These are phyloP conservation scores for Termitomyces titanicus DNA, from an alignment of 768 basidiomycete genomes.

Conservation along the genomic window DNA sequence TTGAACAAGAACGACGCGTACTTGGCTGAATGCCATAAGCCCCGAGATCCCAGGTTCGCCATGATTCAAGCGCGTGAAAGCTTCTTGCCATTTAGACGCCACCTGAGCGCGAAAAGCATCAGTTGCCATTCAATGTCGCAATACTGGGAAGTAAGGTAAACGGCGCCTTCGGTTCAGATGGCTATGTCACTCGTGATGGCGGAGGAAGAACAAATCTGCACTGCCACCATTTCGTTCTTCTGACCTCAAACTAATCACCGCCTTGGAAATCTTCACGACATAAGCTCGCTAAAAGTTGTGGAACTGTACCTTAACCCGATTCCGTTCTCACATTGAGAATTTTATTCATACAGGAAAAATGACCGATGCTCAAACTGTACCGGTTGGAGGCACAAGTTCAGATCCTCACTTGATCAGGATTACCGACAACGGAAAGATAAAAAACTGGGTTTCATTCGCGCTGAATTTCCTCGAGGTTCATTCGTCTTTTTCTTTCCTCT, in stretches of 20 bases:
- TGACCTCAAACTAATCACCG: background rate
- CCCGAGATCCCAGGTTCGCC: constrained; percentile 59
- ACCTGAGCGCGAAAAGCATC: constrained; percentile 64
- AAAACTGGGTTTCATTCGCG: constrained; percentile 47
- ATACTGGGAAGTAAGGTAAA: background rate
- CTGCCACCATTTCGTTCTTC: background rate
- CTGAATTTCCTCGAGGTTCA: constrained; percentile 52
- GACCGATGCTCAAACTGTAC: background rate
- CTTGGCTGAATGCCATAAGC: constrained; percentile 62
- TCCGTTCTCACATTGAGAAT: background rate
- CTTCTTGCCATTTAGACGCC: constrained; percentile 67
- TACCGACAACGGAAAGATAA: constrained; percentile 53
- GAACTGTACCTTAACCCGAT: background rate
- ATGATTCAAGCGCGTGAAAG: constrained; percentile 61
- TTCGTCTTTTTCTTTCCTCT: background rate
- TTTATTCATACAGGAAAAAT: background rate
- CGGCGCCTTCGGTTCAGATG: background rate
- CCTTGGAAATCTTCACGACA: background rate
- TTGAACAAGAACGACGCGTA: constrained; percentile 18
- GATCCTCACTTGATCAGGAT: constrained; percentile 42
- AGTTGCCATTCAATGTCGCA: constrained; percentile 41
- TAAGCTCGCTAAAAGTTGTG: background rate
- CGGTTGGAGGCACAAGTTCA: background rate
- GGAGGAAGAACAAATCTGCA: background rate
- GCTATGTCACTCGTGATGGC: too few species aligned